A percentile compares a stretch with the other conserved stretches of the same genome.
phyloP scores from a whole-genome alignment of 1,284 basidiomycete genomes.

The Mrakiaceae sp. region DNA sequence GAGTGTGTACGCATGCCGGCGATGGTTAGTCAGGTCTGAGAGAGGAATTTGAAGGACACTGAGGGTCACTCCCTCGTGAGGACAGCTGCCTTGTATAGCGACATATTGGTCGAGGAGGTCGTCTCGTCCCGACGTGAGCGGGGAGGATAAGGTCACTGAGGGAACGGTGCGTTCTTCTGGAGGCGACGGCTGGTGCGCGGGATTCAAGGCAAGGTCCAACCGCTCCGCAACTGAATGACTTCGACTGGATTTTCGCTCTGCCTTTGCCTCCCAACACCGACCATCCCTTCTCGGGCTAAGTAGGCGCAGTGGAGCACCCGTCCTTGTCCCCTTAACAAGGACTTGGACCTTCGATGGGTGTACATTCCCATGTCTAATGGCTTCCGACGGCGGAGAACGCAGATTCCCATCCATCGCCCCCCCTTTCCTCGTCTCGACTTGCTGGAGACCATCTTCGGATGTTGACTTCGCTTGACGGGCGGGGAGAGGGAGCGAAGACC shows the following conservation, averaged over 20 bases:
- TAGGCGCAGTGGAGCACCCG: too few relatives aligned
- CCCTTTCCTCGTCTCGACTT: neutral
- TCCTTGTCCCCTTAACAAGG: too few relatives aligned
- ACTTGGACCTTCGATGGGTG: neutral
- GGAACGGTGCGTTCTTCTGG: too few relatives aligned
- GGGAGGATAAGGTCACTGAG: neutral
- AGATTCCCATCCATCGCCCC: slow-evolving; percentile 3
- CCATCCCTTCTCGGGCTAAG: too few relatives aligned
- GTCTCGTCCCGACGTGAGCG: neutral
- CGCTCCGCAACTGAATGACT: too few relatives aligned
- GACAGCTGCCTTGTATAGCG: slow-evolving; percentile 2
- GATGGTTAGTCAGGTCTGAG: neutral
- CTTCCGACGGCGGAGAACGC: slow-evolving; percentile 12
- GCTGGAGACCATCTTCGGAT: slow-evolving; percentile 8
- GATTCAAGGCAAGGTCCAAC: too few relatives aligned
- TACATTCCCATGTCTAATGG: slow-evolving; percentile 6
- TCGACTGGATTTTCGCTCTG: too few relatives aligned
- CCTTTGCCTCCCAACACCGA: too few relatives aligned
- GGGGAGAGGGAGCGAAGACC: neutral
- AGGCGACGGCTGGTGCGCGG: too few relatives aligned
- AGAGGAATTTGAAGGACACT: neutral
- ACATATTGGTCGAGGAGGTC: neutral
- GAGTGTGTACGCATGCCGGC: neutral
- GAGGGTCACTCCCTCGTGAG: neutral
- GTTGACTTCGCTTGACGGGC: slow-evolving; percentile 2